Evolutionary conservation across 176 grass and related monocot genomes (phyloP), one percentile per base, ranked within the genome.

Genomic region (Triticum turgidum): DNA sequence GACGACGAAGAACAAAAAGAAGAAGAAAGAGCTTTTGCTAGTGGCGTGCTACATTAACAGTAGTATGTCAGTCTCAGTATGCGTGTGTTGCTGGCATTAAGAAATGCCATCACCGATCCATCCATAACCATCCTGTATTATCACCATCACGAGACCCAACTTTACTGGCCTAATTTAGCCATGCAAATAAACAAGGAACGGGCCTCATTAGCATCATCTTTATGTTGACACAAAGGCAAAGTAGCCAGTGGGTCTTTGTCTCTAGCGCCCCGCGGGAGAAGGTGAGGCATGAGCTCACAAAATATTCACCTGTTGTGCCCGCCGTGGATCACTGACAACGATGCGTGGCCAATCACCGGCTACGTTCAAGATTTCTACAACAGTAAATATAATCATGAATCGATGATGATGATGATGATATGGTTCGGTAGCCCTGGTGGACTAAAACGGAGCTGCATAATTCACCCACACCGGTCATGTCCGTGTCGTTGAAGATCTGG

Each of bases 131-230:
- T 82, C 77, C 63, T 94, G 82, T 90, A 82, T 56, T 42, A 68
- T 80, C 56, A 37, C 34, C 56, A 65, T 79, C 79, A 22, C 37
- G 25, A 80, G 47, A 49, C 45, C 68, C 79, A 83, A 66, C 83
- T 83, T 82, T 80, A 83, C 47, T 65, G 59, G 83, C 75, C 80
- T 86, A 83, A 80, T 87, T 61, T 91, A 81, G 82, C 29, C 52
- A 67, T 71, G 82, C 80, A 84, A 92, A 92, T 87, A 91, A 91
- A 91, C 73, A 76, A 76, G 24, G 64, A 91, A 85, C 73, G 86
- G 82, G 47, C 18, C 54, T 21, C 6, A 58, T 58, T 8, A 21
- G 18, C 54, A 20, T 3, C 44, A 5, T 61, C 87, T 89, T 86
- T 86, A 83, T 86, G 87, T 80, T 89, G 80, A 89, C 87, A 84